Evolutionary conservation across 345 rosid species (phyloP), one percentile per base, ranked within the genome.

Genomic region (Rubroshorea leprosula): DNA sequence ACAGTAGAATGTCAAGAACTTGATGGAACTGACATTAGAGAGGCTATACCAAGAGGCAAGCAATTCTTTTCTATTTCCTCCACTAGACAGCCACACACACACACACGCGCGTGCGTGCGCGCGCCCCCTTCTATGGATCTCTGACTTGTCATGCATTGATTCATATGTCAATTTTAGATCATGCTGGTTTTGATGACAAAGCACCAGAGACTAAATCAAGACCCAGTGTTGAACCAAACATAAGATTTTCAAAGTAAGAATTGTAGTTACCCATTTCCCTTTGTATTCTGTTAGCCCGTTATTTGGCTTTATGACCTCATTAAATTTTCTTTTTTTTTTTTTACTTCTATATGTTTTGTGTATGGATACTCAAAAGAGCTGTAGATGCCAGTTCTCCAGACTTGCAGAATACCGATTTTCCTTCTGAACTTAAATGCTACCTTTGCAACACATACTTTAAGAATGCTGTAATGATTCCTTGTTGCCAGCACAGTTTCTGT

Each of bases 401-500:
- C 31, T 39, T 52, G 60, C 64, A 70, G 51, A 58, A 49, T 61
- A 26, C 54, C 41, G 53, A 66, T 68, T 67, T 80, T 48, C 74
- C 78, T 4, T 67, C 71, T 23, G 76, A 77, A 43, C 63, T 80
- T 52, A 75, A 77, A 53, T 80, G 82, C 67, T 59, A 67, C 55
- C 76, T 80, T 20, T 77, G 82, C 54, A 22, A 52, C 56, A 44
- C 69, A 13, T 66, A 60, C 29, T 75, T 72, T 58, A 73, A 73
- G 66, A 78, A 77, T 22, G 85, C 85, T 29, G 73, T 80, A 58
- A 75, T 80, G 85, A 80, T 80, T 46, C 80, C 80, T 57, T 80
- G 85, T 64, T 80, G 82, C 73, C 82, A 77, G 63, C 77, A 75
- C 43, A 80, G 82, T 70, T 80, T 77, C 49, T 80, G 85, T 35